Evolutionary conservation across 345 rosid genomes (phyloP).

Genomic region (Eucalyptus cladocalyx): DNA sequence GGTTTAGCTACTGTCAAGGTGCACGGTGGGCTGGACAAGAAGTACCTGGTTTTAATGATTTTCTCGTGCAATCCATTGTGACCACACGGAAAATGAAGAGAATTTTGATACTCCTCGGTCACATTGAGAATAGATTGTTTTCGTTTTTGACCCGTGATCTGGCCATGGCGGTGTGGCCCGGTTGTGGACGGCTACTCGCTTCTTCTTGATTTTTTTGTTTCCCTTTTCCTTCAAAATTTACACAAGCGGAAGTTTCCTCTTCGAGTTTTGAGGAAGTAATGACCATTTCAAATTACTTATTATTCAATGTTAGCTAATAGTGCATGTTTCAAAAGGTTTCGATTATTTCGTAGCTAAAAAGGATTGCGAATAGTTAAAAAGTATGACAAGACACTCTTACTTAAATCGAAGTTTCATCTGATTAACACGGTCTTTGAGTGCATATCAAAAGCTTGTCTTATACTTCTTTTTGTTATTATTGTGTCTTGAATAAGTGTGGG

Average conservation of each 20-base stretch:
- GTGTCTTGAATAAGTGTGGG: neutral
- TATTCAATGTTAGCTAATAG: neutral
- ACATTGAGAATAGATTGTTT: neutral
- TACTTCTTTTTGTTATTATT: neutral
- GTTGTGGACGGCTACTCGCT: neutral
- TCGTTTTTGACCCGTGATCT: neutral
- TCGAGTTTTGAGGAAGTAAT: neutral
- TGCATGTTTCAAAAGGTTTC: neutral
- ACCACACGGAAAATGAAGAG: neutral
- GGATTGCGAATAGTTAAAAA: neutral
- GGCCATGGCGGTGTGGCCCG: neutral
- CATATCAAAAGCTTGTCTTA: neutral
- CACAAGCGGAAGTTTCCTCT: neutral
- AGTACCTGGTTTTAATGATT: neutral
- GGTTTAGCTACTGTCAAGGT: neutral
- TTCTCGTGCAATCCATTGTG: neutral
- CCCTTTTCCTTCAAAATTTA: neutral
- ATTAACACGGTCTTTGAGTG: neutral
- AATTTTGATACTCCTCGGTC: neutral
- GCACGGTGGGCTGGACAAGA: neutral
- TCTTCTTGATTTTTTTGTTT: neutral
- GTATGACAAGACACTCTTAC: neutral
- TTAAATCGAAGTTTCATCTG: neutral
- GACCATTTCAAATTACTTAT: neutral
- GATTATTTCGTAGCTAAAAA: neutral